These are phyloP conservation scores for Coemansia sp. DNA, from an alignment of 192 early-diverging fungal genomes.

Conservation along the genomic window DNA sequence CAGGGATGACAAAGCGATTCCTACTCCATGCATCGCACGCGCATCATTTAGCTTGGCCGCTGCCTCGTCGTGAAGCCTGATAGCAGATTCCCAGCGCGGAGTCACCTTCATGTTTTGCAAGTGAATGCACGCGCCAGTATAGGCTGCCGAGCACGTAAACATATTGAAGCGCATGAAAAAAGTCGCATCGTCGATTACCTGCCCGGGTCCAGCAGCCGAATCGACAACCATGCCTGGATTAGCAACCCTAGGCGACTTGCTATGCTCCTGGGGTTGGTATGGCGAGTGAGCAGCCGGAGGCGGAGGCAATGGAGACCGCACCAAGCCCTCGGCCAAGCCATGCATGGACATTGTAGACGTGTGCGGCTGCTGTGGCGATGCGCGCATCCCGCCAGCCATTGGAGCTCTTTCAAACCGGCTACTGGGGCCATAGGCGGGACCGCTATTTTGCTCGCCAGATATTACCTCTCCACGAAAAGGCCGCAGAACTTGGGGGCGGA, in stretches of 20 bases:
- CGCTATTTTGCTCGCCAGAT: constrained; percentile 9
- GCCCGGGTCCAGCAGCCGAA: constrained; percentile 21
- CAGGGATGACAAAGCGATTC: background rate
- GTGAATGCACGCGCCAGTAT: constrained; percentile 36
- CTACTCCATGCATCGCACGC: constrained; percentile 8
- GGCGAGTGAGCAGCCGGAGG: constrained; percentile 4
- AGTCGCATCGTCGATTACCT: constrained; percentile 36
- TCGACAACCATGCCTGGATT: constrained; percentile 17
- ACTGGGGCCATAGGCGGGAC: background rate
- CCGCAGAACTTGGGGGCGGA: constrained; percentile 44
- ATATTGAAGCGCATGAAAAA: constrained; percentile 44
- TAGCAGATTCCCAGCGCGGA: constrained; percentile 37
- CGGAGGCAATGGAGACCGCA: background rate
- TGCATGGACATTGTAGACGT: constrained; percentile 1
- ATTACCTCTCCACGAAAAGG: constrained; percentile 40
- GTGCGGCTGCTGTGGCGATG: constrained; percentile 21
- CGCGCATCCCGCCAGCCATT: constrained; percentile 18
- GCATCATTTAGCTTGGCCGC: constrained; percentile 21
- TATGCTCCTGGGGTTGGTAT: constrained; percentile 14
- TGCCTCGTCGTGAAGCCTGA: constrained; percentile 18
- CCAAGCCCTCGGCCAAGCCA: background rate
- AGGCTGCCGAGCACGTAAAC: constrained; percentile 31
- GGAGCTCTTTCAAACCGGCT: constrained; percentile 14
- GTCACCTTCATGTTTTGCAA: constrained; percentile 34
- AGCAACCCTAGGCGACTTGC: constrained; percentile 5